Evolutionary conservation across 2,329 filamentous ascomycete genomes (phyloP).

Genomic region (Neonectria coccinea): DNA sequence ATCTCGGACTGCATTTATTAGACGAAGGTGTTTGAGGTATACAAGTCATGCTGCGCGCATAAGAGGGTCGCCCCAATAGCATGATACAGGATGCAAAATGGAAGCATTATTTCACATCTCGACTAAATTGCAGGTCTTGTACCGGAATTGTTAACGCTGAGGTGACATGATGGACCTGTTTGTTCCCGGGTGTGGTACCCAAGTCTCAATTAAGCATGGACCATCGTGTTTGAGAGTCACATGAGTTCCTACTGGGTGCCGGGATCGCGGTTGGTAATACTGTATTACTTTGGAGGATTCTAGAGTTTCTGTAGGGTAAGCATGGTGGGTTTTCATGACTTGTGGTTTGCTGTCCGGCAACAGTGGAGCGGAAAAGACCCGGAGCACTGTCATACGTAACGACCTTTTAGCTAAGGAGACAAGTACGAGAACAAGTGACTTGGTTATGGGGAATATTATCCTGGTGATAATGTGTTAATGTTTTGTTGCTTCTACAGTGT

Average conservation of each 20-base stretch:
- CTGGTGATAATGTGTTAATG: no score
- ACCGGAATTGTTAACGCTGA: not conserved
- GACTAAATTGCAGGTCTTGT: not conserved
- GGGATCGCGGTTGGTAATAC: not conserved
- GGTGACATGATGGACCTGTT: not conserved
- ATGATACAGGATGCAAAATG: slow-evolving; percentile 4
- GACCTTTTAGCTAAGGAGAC: no score
- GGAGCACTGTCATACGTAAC: no score
- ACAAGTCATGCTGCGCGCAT: slow-evolving; percentile 1
- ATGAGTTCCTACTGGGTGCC: not conserved
- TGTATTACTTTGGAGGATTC: not conserved
- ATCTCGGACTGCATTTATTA: slow-evolving; percentile 15
- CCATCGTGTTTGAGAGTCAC: not conserved
- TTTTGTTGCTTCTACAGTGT: no score
- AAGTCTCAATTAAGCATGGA: not conserved
- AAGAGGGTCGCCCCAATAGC: slow-evolving; percentile 8
- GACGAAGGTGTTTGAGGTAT: slow-evolving; percentile 17
- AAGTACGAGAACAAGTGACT: no score
- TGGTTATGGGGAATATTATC: no score
- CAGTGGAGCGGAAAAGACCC: not conserved
- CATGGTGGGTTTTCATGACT: not conserved
- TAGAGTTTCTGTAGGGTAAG: not conserved
- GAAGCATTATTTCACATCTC: not conserved
- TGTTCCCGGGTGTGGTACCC: not conserved
- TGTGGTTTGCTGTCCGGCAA: not conserved